Evolutionary conservation across 164 flowering plant genomes (phyloP), one percentile per base, ranked within the genome.

Genomic region (Vitis vinifera): DNA sequence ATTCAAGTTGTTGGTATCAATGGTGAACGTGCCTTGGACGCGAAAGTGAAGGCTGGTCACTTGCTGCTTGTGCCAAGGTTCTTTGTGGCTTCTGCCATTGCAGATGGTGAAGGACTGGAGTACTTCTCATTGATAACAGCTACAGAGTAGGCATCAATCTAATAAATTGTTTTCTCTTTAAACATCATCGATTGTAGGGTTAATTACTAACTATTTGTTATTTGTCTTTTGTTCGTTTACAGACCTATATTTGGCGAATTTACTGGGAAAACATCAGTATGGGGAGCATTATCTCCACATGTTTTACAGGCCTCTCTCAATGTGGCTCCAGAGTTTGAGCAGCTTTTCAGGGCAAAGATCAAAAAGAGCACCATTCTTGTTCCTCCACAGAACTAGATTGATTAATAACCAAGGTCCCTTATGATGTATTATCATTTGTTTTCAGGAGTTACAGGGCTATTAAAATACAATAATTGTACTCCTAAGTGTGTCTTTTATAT

Each of bases 11-110:
- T 81, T 6, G 84, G 85, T 0, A 16, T 73, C 1, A 58, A 71
- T 47, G 80, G 83, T 0, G 37, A 67, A 44, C 59, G 23, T 3
- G 80, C 55, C 2, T 47, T 81, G 71, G 79, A 81, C 31, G 53
- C 63, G 1, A 13, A 31, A 7, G 68, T 79, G 47, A 59, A 71
- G 15, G 67, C 66, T 30, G 82, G 79, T 8, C 55, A 76, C 1
- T 50, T 82, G 49, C 23, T 78, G 14, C 66, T 84, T 0, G 87
- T 84, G 63, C 87, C 87, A 0, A 68, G 71, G 9, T 76, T 76
- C 66, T 84, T 80, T 48, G 75, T 50, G 6, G 71, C 72, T 0
- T 64, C 79, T 1, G 52, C 47, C n/a, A 63, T 76, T 17, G 83
- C 84, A 16, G 80, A 57, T 10, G 58, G 14, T 2, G 70, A 70